Evolutionary conservation across 768 basidiomycete genomes (phyloP).

Genomic region (Melanogaster broomeanus): DNA sequence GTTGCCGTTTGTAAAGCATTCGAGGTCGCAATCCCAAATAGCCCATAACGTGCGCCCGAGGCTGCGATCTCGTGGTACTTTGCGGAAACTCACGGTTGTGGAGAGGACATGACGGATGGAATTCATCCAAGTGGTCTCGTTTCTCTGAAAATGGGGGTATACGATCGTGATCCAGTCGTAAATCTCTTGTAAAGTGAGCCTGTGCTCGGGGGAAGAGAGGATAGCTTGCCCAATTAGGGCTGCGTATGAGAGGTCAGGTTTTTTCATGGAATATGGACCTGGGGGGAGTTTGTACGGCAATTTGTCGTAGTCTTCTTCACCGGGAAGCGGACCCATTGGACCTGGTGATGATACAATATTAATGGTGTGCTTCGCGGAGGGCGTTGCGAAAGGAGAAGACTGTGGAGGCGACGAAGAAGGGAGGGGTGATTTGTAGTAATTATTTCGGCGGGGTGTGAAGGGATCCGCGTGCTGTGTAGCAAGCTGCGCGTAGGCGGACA

Average conservation of each 20-base stretch:
- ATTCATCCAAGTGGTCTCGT: slow-evolving; percentile 97
- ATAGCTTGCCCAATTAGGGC: slow-evolving; percentile 96
- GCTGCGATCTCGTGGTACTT: slow-evolving; percentile 73
- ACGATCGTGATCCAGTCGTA: slow-evolving; percentile 95
- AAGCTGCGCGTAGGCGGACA: slow-evolving; percentile 27
- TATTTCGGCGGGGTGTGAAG: slow-evolving; percentile 51
- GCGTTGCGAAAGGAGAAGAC: slow-evolving; percentile 66
- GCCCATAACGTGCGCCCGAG: slow-evolving; percentile 88
- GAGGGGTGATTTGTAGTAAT: slow-evolving; percentile 48
- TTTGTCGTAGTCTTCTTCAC: slow-evolving; percentile 64
- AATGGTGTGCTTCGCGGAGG: slow-evolving; percentile 52
- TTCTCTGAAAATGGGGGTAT: slow-evolving; percentile 91
- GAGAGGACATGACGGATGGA: slow-evolving; percentile 96
- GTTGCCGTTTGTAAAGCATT: slow-evolving; percentile 83
- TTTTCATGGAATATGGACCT: slow-evolving; percentile 76
- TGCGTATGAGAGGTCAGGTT: slow-evolving; percentile 90
- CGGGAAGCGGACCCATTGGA: slow-evolving; percentile 66
- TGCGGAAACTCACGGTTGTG: slow-evolving; percentile 89
- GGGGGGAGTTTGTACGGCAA: slow-evolving; percentile 79
- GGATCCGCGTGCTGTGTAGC: slow-evolving; percentile 40
- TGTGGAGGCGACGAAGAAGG: slow-evolving; percentile 63
- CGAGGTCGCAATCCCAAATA: slow-evolving; percentile 78
- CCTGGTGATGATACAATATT: slow-evolving; percentile 87
- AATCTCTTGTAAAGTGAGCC: slow-evolving; percentile 92
- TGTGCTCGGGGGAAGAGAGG: slow-evolving; percentile 77